These are phyloP conservation scores for Ceratobasidium theobromae DNA, from an alignment of 1,284 basidiomycete genomes.

Conservation along the genomic window DNA sequence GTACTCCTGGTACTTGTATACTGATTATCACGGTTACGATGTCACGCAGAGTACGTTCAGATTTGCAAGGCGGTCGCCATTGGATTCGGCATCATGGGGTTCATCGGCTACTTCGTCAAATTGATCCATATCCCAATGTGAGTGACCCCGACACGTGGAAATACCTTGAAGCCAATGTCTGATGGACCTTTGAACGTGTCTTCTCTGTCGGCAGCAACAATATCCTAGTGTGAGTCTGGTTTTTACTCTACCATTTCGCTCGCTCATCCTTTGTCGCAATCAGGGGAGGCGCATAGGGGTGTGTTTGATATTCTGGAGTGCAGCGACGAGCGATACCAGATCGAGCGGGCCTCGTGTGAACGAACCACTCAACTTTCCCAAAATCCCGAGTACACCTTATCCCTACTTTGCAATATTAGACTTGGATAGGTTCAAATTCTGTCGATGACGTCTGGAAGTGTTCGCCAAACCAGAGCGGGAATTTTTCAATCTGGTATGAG, in stretches of 20 bases:
- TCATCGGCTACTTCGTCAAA: slow-evolving; percentile 95
- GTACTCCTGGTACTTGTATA: neutral
- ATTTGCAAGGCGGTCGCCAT: slow-evolving; percentile 93
- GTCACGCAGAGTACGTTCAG: slow-evolving; percentile 78
- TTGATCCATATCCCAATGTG: slow-evolving; percentile 95
- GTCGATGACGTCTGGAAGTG: slow-evolving; percentile 28
- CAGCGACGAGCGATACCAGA: slow-evolving; percentile 29
- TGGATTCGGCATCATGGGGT: slow-evolving; percentile 97
- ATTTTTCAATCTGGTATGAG: neutral
- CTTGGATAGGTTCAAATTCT: slow-evolving; percentile 4
- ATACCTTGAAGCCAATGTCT: slow-evolving; percentile 14
- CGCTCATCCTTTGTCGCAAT: slow-evolving; percentile 6
- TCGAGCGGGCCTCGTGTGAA: slow-evolving; percentile 32
- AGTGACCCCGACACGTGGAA: slow-evolving; percentile 45
- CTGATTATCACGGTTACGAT: neutral
- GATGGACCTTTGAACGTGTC: slow-evolving; percentile 39
- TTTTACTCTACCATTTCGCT: slow-evolving; percentile 30
- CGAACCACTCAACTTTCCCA: neutral
- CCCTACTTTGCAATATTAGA: slow-evolving; percentile 28
- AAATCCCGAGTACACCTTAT: slow-evolving; percentile 31
- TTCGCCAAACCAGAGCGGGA: slow-evolving; percentile 9
- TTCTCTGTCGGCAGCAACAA: slow-evolving; percentile 66
- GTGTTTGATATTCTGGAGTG: slow-evolving; percentile 14
- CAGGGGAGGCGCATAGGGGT: slow-evolving; percentile 65
- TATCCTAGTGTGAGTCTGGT: slow-evolving; percentile 81